phyloP scores from a whole-genome alignment of 2,329 filamentous ascomycete species.

The Phoma sp. region DNA sequence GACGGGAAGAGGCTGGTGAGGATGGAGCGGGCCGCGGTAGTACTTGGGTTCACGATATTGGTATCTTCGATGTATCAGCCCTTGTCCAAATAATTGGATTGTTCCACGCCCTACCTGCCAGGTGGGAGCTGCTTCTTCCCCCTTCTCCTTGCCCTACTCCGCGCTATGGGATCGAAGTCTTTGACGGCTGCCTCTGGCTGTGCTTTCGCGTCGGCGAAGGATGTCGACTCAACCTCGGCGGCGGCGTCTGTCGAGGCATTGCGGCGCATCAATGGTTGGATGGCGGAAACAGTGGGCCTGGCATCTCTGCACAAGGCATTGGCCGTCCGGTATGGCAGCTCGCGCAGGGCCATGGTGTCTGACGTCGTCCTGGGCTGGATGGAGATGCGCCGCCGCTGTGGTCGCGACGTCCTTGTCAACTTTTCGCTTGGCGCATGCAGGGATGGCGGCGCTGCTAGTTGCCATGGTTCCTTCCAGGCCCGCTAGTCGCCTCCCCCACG shows the following conservation, averaged over 20 bases:
- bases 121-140: slow-evolving; percentile 55
- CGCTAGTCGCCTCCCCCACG: not conserved
- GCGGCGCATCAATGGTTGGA: slow-evolving; percentile 46
- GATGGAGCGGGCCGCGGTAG: slow-evolving; percentile 90
- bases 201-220: slow-evolving; percentile 51
- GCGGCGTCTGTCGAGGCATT: slow-evolving; percentile 55
- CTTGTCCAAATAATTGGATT: not conserved
- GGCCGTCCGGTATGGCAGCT: slow-evolving; percentile 41
- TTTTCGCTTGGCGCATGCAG: slow-evolving; percentile 20
- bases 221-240: slow-evolving; percentile 55
- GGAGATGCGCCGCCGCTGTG: slow-evolving; percentile 5
- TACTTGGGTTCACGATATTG: slow-evolving; percentile 94
- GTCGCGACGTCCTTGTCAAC: slow-evolving; percentile 11
- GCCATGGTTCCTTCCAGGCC: not conserved
- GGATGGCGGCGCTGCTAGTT: not conserved
- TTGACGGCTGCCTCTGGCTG: slow-evolving; percentile 51
- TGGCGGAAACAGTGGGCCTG: slow-evolving; percentile 29
- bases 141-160: slow-evolving; percentile 50
- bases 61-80: slow-evolving; percentile 66
- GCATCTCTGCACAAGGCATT: slow-evolving; percentile 32
- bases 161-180: slow-evolving; percentile 57
- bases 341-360: slow-evolving; percentile 45
- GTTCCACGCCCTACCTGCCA: slow-evolving; percentile 55
- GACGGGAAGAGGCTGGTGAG: slow-evolving; percentile 83
- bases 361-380: slow-evolving; percentile 21